A percentile compares a stretch with the other conserved stretches of the same genome.
phyloP scores from a whole-genome alignment of 2,329 filamentous ascomycete species.

The Ophiostoma perfectum region DNA sequence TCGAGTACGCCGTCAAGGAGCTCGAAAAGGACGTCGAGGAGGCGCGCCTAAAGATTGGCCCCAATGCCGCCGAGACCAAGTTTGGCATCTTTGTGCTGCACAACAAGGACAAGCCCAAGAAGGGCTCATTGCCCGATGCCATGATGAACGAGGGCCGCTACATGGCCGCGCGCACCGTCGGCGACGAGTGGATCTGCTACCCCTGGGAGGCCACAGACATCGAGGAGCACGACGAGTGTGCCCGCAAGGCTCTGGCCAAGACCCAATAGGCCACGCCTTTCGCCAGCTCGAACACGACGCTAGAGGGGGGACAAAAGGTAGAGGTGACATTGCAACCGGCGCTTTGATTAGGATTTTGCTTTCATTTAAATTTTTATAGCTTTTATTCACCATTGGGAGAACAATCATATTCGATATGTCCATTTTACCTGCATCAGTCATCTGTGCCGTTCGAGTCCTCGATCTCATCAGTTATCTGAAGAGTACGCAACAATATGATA shows the following conservation, averaged over 20 bases:
- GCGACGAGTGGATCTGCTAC: slow-evolving; percentile 98
- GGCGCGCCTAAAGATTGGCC: slow-evolving; percentile 67
- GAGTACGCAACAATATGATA: too few species aligned
- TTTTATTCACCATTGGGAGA: slow-evolving; percentile 1
- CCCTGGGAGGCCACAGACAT: slow-evolving; percentile 96
- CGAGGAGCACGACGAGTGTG: slow-evolving; percentile 77
- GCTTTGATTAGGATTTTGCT: background rate
- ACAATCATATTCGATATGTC: too few species aligned
- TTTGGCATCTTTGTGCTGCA: slow-evolving; percentile 96
- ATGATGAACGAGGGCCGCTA: slow-evolving; percentile 73
- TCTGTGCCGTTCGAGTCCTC: too few species aligned
- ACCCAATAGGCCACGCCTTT: background rate
- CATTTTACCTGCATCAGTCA: too few species aligned
- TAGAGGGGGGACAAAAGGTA: background rate
- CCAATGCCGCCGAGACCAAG: slow-evolving; percentile 62
- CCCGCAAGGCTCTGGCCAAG: slow-evolving; percentile 41
- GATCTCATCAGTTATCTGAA: too few species aligned
- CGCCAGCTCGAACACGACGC: background rate
- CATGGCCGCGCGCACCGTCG: slow-evolving; percentile 77
- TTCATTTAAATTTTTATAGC: background rate
- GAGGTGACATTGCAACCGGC: slow-evolving; percentile 10
- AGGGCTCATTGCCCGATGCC: slow-evolving; percentile 72
- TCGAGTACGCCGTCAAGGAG: slow-evolving; percentile 90
- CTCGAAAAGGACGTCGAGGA: slow-evolving; percentile 88
- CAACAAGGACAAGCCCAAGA: slow-evolving; percentile 98